Percentiles rank a stretch among this genome's conserved stretches.
phyloP scores from a whole-genome alignment of 257 asterid species.

The Plectranthus barbatus region DNA sequence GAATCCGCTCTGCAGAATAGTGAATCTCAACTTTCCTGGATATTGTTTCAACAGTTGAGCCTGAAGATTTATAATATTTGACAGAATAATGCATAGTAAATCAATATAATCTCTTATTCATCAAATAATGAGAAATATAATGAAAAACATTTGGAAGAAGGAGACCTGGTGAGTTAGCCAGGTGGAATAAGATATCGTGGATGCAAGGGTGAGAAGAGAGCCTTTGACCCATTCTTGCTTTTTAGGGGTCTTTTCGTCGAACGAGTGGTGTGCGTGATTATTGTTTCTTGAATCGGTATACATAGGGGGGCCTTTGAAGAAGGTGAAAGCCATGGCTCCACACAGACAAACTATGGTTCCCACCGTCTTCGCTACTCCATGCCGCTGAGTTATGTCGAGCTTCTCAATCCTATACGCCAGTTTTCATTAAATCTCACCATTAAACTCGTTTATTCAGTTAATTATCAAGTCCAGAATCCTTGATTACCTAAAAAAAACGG shows the following conservation, averaged over 20 bases:
- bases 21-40: slow-evolving; percentile 40
- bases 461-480: no score
- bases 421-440: no score
- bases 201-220: slow-evolving; percentile 35
- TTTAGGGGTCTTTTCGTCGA: no score
- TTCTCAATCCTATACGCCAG: slow-evolving; percentile 34
- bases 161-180: slow-evolving; percentile 60
- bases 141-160: no score
- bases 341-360: slow-evolving; percentile 32
- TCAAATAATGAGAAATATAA: no score
- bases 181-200: slow-evolving; percentile 32
- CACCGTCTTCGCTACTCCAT: slow-evolving; percentile 48
- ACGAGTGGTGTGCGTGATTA: background rate
- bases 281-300: slow-evolving; percentile 3
- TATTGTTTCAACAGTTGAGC: slow-evolving; percentile 31
- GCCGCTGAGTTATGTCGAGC: slow-evolving; percentile 24
- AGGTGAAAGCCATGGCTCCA: slow-evolving; percentile 53
- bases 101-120: background rate
- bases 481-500: background rate
- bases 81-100: no score
- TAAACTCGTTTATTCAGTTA: no score
- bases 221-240: slow-evolving; percentile 72
- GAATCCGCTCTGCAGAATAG: slow-evolving; percentile 36
- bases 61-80: slow-evolving; percentile 19
- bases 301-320: slow-evolving; percentile 51